A percentile compares a stretch with the other conserved stretches of the same genome.
Conservation (phyloP, 257 asterid species). For the Linaria vulgaris region DNA sequence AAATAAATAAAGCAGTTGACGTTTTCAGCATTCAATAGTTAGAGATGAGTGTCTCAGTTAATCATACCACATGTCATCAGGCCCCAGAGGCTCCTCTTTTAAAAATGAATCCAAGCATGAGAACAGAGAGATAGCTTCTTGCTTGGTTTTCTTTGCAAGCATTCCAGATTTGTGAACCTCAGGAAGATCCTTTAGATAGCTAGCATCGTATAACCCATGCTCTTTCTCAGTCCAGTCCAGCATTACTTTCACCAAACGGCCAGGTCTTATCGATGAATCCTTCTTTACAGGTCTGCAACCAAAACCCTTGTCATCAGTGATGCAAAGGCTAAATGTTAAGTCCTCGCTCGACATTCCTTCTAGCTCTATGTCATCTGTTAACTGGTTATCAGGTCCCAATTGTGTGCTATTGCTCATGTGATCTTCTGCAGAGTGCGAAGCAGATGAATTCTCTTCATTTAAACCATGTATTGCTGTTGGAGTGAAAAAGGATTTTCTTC, state of each 20-base stretch:
- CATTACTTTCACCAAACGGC: constrained; percentile 46
- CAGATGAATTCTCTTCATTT: constrained; percentile 42
- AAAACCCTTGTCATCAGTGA: constrained; percentile 64
- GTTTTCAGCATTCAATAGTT: constrained; percentile 14
- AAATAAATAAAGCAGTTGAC: constrained; percentile 10
- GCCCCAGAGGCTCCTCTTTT: constrained; percentile 96
- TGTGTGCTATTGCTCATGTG: constrained; percentile 30
- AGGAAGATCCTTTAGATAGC: constrained; percentile 78
- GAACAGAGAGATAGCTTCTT: constrained; percentile 85
- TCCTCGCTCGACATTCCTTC: constrained; percentile 54
- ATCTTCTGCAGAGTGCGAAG: constrained; percentile 34
- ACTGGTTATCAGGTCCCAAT: constrained; percentile 33
- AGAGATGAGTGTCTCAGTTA: background rate
- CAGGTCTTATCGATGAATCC: constrained; percentile 57
- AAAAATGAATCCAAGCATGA: constrained; percentile 93
- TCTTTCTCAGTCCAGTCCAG: constrained; percentile 88
- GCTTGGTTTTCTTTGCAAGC: constrained; percentile 78
- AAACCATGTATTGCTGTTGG: constrained; percentile 30
- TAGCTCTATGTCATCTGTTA: constrained; percentile 42
- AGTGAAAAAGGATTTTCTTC: constrained; percentile 42
- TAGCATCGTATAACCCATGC: constrained; percentile 59
- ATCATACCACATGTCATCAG: constrained; percentile 95
- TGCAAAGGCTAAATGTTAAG: constrained; percentile 63
- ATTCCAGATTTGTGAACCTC: constrained; percentile 76
- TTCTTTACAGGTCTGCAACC: constrained; percentile 61